Evolutionary conservation across 345 rosid species (phyloP), one percentile per base, ranked within the genome.

Genomic region (Lumnitzera littorea): DNA sequence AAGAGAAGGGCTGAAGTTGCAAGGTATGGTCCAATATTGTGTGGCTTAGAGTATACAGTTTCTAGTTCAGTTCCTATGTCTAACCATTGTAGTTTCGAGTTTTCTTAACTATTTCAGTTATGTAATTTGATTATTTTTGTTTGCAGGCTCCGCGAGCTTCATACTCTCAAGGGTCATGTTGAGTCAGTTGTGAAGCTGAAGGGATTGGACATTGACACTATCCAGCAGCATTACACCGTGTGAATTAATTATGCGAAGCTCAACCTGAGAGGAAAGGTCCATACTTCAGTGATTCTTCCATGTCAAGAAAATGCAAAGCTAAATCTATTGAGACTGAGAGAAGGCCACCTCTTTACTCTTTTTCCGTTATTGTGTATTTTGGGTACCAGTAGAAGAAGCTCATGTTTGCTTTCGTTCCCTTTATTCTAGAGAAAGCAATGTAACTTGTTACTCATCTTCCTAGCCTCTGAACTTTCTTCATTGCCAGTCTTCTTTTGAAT

Each of bases 161-260:
- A 78, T 61, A 88, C 96, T 1, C 84, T 88, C 57, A 88, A 85
- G 70, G 96, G 96, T 2, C 96, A 83, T n/a, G 96, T 85, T 0
- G 96, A 88, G 73, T 88, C 96, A 0, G 96, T 88, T 74, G 96
- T 85, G 76, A 85, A 88, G 81, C 82, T 88, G 23, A 85, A 85
- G 71, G 96, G 92, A 47, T 64, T 88, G 56, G 96, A 85, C 61
- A 88, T 85, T 23, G 92, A 88, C 52, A 82, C 92, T 3, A 85
- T 84, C 60, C 79, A 85, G 74, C 90, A 87, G 73, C 89, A 88
- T 68, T 88, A 88, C 67, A 88, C 96, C 5, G 86, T 88, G 60
- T 88, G 63, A 77, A 52, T 27, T 27, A 66, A 7, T 49, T 36
- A 36, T 12, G 51, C 15, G 46, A 10, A 53, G 13, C 24, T 48